These are phyloP conservation scores for Achaetomium macrosporum DNA, from an alignment of 2,329 filamentous ascomycete species.

Conservation along the genomic window DNA sequence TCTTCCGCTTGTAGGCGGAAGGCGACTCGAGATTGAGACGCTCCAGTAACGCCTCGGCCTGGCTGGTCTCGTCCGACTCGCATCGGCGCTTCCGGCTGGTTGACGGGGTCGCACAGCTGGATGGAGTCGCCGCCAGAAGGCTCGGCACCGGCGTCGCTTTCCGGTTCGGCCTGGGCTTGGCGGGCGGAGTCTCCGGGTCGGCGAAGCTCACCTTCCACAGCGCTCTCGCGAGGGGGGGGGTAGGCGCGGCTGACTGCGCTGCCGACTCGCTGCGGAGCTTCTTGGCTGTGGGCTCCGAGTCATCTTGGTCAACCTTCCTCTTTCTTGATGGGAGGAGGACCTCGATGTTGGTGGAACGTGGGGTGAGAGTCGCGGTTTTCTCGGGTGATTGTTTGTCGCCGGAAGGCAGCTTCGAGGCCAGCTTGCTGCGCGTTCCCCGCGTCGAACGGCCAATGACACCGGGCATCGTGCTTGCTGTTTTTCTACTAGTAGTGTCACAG, in stretches of 20 bases:
- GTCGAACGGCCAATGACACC: slow-evolving; percentile 21
- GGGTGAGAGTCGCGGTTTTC: slow-evolving; percentile 30
- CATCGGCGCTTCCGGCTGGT: slow-evolving; percentile 23
- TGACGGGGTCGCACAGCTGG: background rate
- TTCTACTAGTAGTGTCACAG: background rate
- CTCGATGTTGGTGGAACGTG: slow-evolving; percentile 26
- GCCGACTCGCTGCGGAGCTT: slow-evolving; percentile 18
- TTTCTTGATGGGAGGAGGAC: slow-evolving; percentile 32
- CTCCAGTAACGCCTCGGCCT: slow-evolving; percentile 34
- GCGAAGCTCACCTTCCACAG: slow-evolving; percentile 23
- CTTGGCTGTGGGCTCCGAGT: slow-evolving; percentile 22
- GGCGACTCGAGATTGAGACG: slow-evolving; percentile 36
- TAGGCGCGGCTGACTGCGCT: slow-evolving; percentile 15
- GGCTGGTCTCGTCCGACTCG: slow-evolving; percentile 16
- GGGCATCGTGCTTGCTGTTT: slow-evolving; percentile 23
- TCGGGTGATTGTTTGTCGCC: slow-evolving; percentile 25
- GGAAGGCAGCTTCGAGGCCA: slow-evolving; percentile 12
- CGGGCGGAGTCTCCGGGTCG: slow-evolving; percentile 10
- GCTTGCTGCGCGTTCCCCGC: slow-evolving; percentile 22
- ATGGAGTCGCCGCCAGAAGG: slow-evolving; percentile 22
- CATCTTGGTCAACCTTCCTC: slow-evolving; percentile 35
- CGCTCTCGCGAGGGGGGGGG: slow-evolving; percentile 27
- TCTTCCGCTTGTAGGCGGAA: slow-evolving; percentile 28
- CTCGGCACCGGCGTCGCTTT: background rate
- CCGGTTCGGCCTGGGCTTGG: background rate